phyloP scores from a whole-genome alignment of 2,329 filamentous ascomycete species.

The Alternaria brassicae region DNA sequence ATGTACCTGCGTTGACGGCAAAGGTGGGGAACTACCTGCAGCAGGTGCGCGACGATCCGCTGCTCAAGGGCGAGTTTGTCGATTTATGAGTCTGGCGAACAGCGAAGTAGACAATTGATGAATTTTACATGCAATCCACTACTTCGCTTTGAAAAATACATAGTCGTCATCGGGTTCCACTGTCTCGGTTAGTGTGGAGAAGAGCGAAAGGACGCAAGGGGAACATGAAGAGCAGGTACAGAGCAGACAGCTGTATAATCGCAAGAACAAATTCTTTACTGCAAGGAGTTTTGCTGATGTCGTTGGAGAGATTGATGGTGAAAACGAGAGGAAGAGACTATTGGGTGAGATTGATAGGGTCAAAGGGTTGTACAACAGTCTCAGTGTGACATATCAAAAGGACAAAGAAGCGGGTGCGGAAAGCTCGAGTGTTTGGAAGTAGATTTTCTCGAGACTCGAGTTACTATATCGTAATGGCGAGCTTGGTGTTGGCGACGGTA shows the following conservation, averaged over 20 bases:
- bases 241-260: slow-evolving; percentile 60
- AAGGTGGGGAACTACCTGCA: slow-evolving; percentile 51
- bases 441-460: neutral
- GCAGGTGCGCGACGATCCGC: slow-evolving; percentile 46
- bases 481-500: neutral
- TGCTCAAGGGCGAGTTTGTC: slow-evolving; percentile 43
- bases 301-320: slow-evolving; percentile 25
- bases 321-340: slow-evolving; percentile 20
- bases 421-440: slow-evolving; percentile 29
- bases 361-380: slow-evolving; percentile 50
- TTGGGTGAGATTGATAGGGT: slow-evolving; percentile 55
- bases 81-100: slow-evolving; percentile 29
- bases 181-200: neutral
- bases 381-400: slow-evolving; percentile 28
- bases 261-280: slow-evolving; percentile 63
- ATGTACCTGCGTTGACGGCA: slow-evolving; percentile 47
- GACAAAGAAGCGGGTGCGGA: slow-evolving; percentile 19
- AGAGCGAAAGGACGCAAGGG: slow-evolving; percentile 4
- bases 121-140: neutral
- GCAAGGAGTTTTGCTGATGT: slow-evolving; percentile 28
- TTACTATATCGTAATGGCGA: too few relatives aligned
- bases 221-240: slow-evolving; percentile 41
- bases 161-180: neutral
- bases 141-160: too few relatives aligned
- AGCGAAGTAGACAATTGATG: neutral